Evolutionary conservation across 177 flowering plant species (phyloP), one percentile per base, ranked within the genome.

Genomic region (Tripterygium wilfordii): DNA sequence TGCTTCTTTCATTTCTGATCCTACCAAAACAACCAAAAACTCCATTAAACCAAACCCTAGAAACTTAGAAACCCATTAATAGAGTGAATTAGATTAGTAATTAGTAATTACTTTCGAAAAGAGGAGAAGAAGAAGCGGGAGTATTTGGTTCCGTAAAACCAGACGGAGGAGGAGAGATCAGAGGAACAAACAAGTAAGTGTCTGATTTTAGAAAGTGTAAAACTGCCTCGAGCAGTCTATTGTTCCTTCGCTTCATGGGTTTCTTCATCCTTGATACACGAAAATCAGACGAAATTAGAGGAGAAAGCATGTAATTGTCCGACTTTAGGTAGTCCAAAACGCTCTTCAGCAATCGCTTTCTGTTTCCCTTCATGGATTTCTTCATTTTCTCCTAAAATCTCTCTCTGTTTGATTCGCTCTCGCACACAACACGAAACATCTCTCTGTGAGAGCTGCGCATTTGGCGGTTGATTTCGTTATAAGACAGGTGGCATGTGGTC

Each of bases 121-220:
- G n/a, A n/a, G 51, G 1, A 20, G 35, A 5, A 29, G 51, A 18
- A 17, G 45, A 28, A 43, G 30, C 28, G 10, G 2, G 17, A 0
- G 9, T 13, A 5, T 18, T 15, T 19, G 24, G 37, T 26, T 36
- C n/a, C 20, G 12, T 17, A 19, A 48, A 38, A 49, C 4, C 19
- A 12, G 63, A 13, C 1, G 51, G 23, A 5, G 51, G 30, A 53
- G 56, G 39, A 42, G 63, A 55, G 38, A 65, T 35, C 16, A 69
- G 37, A 22, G 71, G 78, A 48, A 72, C 69, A 49, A 60, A 76
- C 71, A 76, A 50, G 60, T 70, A 67, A 27, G 59, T 44, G 54
- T 73, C 74, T 2, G 70, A 60, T 27, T 50, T 58, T 9, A 77
- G 72, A 57, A 68, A 77, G 10, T 58, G 61, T 3, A 63, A 27